phyloP scores from a whole-genome alignment of 1,284 basidiomycete genomes.

The Cutaneotrichosporon mucoides region DNA sequence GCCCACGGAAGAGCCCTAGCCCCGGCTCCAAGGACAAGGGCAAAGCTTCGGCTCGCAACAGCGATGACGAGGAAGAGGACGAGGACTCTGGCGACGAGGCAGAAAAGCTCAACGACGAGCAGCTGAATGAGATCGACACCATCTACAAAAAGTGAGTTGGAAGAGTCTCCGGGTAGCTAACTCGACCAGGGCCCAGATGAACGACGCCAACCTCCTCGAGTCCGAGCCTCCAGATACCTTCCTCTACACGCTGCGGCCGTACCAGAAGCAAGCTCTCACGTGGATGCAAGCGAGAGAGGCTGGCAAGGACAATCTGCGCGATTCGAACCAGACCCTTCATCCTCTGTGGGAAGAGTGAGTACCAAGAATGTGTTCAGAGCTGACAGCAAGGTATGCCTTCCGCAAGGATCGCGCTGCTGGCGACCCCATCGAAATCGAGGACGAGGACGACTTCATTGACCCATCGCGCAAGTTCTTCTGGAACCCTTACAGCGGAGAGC shows the following conservation, averaged over 20 bases:
- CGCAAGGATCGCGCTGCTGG: conserved; percentile 34
- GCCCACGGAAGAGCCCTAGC: conserved; percentile 19
- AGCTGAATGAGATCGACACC: conserved; percentile 58
- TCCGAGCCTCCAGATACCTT: conserved; percentile 81
- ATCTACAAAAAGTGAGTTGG: conserved; percentile 70
- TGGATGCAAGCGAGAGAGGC: conserved; percentile 92
- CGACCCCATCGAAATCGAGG: conserved; percentile 46
- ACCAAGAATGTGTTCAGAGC: no score
- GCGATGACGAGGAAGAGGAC: conserved; percentile 55
- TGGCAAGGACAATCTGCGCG: conserved; percentile 64
- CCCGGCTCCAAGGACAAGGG: conserved; percentile 34
- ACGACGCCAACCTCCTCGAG: conserved; percentile 70
- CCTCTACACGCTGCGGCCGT: conserved; percentile 70
- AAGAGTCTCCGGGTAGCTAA: conserved; percentile 16
- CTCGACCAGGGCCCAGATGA: conserved; percentile 68
- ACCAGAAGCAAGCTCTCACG: conserved; percentile 90
- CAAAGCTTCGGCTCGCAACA: conserved; percentile 28
- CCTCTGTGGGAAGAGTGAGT: conserved; percentile 96
- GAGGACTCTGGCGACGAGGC: conserved; percentile 55
- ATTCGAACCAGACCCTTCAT: conserved; percentile 66
- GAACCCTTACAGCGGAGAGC: conserved; percentile 91
- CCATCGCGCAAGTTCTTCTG: conserved; percentile 61
- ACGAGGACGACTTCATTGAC: conserved; percentile 43
- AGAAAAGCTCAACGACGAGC: conserved; percentile 71
- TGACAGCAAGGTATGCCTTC: conserved; percentile 54